Evolutionary conservation across 2,329 filamentous ascomycete species (phyloP).

Genomic region (Trichoderma simmonsii): DNA sequence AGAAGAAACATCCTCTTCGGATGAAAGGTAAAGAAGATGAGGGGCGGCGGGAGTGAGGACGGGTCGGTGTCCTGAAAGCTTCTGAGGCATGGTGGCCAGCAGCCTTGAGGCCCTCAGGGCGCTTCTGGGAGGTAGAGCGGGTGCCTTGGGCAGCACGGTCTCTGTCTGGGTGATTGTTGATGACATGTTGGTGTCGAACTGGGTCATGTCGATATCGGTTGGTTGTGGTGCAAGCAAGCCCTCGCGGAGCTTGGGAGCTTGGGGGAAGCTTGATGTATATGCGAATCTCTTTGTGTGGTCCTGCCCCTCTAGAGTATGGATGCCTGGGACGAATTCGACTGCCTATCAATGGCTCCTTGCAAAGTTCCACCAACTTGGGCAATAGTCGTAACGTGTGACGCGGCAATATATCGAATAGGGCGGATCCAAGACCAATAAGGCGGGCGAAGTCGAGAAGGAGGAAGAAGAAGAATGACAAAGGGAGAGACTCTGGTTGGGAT

Average conservation of each 20-base stretch:
- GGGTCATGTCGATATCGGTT: not conserved
- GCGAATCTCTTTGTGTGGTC: not conserved
- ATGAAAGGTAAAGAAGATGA: conserved; percentile 62
- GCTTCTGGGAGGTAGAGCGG: conserved; percentile 51
- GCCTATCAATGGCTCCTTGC: conserved; percentile 9
- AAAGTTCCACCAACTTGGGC: conserved; percentile 12
- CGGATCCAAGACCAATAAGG: conserved; percentile 7
- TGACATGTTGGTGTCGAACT: conserved; percentile 27
- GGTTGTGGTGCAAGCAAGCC: conserved; percentile 8
- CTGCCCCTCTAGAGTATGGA: conserved; percentile 5
- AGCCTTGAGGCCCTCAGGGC: conserved; percentile 46
- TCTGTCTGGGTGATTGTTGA: not conserved
- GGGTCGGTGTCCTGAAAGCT: conserved; percentile 32
- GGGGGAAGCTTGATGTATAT: conserved; percentile 23
- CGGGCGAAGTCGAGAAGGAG: not conserved
- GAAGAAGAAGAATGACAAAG: conserved; percentile 5
- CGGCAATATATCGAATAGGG: not conserved
- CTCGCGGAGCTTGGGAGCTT: conserved; percentile 19
- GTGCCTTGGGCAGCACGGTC: conserved; percentile 28
- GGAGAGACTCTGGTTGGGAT: conserved; percentile 9
- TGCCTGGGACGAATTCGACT: conserved; percentile 23
- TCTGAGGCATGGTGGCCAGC: conserved; percentile 33
- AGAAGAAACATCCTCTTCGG: conserved; percentile 63
- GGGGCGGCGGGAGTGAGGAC: conserved; percentile 43
- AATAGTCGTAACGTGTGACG: not conserved